Base-by-base conservation (phyloP, 306 rosid species). In the Oxytropis ochrocephala region DNA sequence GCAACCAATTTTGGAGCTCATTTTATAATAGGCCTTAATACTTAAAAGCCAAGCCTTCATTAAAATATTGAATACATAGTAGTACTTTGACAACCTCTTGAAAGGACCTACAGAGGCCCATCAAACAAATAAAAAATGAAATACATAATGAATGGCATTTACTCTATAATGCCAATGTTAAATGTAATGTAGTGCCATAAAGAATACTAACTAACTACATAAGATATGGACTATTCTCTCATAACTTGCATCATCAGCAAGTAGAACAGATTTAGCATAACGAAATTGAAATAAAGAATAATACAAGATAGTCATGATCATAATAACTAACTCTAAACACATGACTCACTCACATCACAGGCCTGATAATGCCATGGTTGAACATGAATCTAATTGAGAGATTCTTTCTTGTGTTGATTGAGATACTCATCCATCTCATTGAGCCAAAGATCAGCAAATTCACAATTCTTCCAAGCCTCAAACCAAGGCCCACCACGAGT, bases 401-500 rank as follows among this genome's bases (percentile, higher is more conserved):
- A 51, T 54, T 69, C 81, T 69, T 76, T 80, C 10, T 75, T 75
- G 44, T 79, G 49, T 61, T 77, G 79, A 43, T 72, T 79, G 16
- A 43, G 18, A 65, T 82, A 82, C 57, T 82, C 87, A 63, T 82
- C 85, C 87, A 46, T 80, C 35, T 87, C 92, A 32, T 82, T 75
- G 33, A 87, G 64, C 92, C 92, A 87, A 5, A 87, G 81, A 67
- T 87, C 86, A 38, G 89, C 92, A 78, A 87, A 87, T 32, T 87
- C 87, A 64, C 92, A 87, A 59, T 82, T 61, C 85, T 87, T 87
- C 92, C 92, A 87, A 70, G 92, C 86, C 10, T 85, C 92, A 48
- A 87, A 87, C 92, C 92, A 87, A 2, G 92, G 92, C 24, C 92
- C 92, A 70, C 92, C 92, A 7, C 89, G 89, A 66, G 92, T 87